Base-by-base conservation (phyloP, 306 rosid species). In the Trifolium fragiferum region DNA sequence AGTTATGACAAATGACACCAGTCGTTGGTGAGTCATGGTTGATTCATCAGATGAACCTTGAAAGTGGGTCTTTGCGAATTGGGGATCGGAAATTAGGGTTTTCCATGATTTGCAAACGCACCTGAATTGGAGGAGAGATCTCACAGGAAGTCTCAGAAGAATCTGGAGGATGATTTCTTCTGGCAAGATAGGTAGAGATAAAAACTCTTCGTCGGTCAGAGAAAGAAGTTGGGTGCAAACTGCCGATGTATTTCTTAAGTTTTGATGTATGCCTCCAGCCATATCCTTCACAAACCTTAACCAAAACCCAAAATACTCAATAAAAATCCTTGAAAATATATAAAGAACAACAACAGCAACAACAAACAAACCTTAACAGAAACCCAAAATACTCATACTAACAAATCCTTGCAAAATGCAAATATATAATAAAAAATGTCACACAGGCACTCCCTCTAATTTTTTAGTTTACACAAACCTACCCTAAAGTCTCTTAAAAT, bases 61-160 rank as follows among this genome's bases (percentile, higher is more conserved):
- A 71, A 81, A 37, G 7, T 76, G 85, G 1, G 40, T 12, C 9
- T 49, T 77, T 0, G 30, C 76, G 10, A 82, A 82, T 19, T 72
- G 60, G 11, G 75, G 41, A 47, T 72, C 20, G 1, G 81, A 76
- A 2, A 81, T 81, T 33, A 80, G 14, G 54, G 66, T 47, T 25
- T 76, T 75, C 84, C 80, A 81, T 51, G 62, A 57, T 37, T 67
- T 72, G 63, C 68, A 66, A 0, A 82, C 72, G 2, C 76, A 66
- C 68, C 10, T 74, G 6, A 47, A 27, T 60, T 38, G 75, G 0
- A 67, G 6, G 10, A 80, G 66, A 20, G 14, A 15, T 27, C 20
- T 68, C 14, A 27, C 76, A 0, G 79, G 79, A 65, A 77, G 55
- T 33, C 67, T 58, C 5, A 49, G 8, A 0, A 72, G 75, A 25